These are phyloP conservation scores for Blumeria hordei DNA, from an alignment of 2,329 filamentous ascomycete genomes.

Conservation along the genomic window DNA sequence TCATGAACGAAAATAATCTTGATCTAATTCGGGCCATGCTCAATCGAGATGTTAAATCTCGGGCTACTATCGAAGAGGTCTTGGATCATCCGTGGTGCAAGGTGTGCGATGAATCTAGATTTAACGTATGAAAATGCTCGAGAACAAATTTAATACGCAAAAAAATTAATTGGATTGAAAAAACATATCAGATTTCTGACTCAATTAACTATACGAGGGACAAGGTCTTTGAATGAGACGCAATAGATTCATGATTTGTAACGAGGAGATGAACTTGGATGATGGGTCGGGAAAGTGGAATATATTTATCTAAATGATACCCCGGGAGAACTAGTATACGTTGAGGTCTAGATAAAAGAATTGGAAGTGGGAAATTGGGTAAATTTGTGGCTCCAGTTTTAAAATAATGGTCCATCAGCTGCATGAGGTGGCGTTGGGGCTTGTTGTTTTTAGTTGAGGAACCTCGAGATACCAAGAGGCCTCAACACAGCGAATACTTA, in stretches of 20 bases:
- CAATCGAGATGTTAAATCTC: constrained; percentile 60
- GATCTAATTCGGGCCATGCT: constrained; percentile 82
- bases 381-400: too few relatives aligned
- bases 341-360: background rate
- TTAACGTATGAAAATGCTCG: background rate
- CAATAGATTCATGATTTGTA: constrained; percentile 3
- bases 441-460: too few relatives aligned
- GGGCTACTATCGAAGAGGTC: constrained; percentile 72
- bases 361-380: too few relatives aligned
- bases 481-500: too few relatives aligned
- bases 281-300: background rate
- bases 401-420: too few relatives aligned
- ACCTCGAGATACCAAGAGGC: too few relatives aligned
- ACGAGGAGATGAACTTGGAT: background rate
- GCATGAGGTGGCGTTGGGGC: too few relatives aligned
- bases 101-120: background rate
- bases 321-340: background rate
- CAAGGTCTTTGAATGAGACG: background rate
- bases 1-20: constrained; percentile 77
- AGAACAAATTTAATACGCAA: background rate
- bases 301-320: constrained; percentile 1
- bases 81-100: constrained; percentile 60
- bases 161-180: background rate
- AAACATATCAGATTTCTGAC: background rate
- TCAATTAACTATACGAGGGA: background rate